Percentiles rank a stretch among this genome's conserved stretches.
Conservation (phyloP, 441 rosid species). For the Erodium texanum region DNA sequence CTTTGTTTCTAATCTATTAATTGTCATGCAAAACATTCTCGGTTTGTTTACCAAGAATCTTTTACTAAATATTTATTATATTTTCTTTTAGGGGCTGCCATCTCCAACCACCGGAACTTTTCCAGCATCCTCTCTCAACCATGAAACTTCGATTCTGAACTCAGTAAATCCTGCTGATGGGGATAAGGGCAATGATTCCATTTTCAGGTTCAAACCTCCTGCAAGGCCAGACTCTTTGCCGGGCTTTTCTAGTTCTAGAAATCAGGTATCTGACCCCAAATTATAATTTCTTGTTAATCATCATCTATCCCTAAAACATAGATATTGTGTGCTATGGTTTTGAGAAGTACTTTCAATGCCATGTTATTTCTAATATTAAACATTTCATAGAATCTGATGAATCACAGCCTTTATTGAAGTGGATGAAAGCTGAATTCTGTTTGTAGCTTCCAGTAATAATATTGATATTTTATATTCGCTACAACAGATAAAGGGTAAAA, state of each 20-base stretch:
- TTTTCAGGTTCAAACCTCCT: constrained; percentile 25
- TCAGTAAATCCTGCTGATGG: constrained; percentile 8
- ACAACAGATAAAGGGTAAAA: background rate
- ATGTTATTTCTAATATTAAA: too few relatives aligned
- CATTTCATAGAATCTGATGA: background rate
- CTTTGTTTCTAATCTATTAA: background rate
- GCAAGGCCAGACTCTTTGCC: constrained; percentile 18
- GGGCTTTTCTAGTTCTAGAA: constrained; percentile 20
- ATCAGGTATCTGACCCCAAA: constrained; percentile 28
- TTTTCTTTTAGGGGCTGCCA: constrained; percentile 21
- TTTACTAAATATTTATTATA: background rate
- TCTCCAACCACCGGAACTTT: constrained; percentile 59
- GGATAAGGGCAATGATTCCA: constrained; percentile 14
- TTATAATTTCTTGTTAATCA: background rate
- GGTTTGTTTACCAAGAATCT: background rate
- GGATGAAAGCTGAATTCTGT: background rate
- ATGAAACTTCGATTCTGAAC: constrained; percentile 13
- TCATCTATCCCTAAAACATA: too few relatives aligned
- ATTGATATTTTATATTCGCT: background rate
- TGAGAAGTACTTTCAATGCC: background rate
- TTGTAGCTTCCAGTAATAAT: background rate
- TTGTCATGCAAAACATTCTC: constrained; percentile 2
- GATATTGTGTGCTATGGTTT: background rate
- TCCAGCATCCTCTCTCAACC: constrained; percentile 19
- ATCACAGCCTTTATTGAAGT: background rate